phyloP scores from a whole-genome alignment of 2,329 filamentous ascomycete genomes.

The Sporothrix humicola region DNA sequence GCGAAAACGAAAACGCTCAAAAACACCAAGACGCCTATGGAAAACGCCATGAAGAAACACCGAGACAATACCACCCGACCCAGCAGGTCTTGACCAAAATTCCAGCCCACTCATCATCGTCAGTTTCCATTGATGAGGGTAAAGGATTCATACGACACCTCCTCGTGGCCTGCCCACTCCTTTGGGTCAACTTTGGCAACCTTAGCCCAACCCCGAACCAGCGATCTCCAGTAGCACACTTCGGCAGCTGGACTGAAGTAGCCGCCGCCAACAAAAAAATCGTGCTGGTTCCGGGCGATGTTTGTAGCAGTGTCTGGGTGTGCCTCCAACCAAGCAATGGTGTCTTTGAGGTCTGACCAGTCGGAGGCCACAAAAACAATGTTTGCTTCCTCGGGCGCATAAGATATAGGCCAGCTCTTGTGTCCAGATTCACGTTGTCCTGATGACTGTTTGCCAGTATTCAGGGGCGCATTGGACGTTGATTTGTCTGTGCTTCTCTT shows the following conservation, averaged over 20 bases:
- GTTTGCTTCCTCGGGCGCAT: conserved; percentile 46
- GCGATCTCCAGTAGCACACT: conserved; percentile 55
- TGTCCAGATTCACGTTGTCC: not conserved
- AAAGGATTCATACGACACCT: conserved; percentile 51
- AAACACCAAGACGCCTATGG: not conserved
- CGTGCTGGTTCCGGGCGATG: conserved; percentile 52
- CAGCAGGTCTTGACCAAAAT: not conserved
- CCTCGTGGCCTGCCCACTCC: conserved; percentile 46
- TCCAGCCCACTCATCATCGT: not conserved
- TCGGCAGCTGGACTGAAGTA: conserved; percentile 54
- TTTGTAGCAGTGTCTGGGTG: conserved; percentile 49
- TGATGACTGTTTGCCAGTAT: too few species aligned
- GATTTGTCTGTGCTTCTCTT: not conserved
- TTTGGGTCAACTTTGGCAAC: conserved; percentile 47
- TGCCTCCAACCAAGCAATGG: conserved; percentile 50
- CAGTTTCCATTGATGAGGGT: conserved; percentile 41
- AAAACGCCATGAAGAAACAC: not conserved
- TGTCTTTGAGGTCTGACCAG: conserved; percentile 54
- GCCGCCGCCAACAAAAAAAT: conserved; percentile 47
- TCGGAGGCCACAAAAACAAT: conserved; percentile 53
- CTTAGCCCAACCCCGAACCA: conserved; percentile 52
- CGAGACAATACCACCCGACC: not conserved
- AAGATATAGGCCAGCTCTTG: conserved; percentile 48
- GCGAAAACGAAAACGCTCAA: not conserved
- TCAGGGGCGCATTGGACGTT: too few species aligned